phyloP scores from a whole-genome alignment of 179 eudicot species.

The Silene coronaria region DNA sequence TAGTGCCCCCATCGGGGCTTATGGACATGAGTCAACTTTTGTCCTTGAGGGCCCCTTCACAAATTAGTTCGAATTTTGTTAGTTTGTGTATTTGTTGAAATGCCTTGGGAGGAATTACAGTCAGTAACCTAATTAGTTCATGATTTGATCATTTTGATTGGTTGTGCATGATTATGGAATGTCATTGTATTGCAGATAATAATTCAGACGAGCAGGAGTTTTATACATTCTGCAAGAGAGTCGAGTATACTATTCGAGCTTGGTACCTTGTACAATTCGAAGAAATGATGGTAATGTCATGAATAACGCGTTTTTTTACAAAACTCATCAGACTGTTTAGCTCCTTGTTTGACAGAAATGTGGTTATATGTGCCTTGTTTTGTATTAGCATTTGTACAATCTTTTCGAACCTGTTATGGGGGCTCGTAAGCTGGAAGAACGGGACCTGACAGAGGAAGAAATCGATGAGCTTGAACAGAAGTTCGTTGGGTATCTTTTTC shows the following conservation, averaged over 20 bases:
- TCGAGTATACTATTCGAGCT: constrained; percentile 45
- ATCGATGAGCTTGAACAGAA: constrained; percentile 34
- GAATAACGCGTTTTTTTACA: not conserved
- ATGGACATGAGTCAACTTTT: too few species aligned
- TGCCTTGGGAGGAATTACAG: not conserved
- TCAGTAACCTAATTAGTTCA: not conserved
- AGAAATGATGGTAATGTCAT: constrained; percentile 36
- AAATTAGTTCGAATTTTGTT: not conserved
- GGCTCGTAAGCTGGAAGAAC: constrained; percentile 33
- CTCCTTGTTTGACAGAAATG: not conserved
- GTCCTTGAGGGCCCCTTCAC: too few species aligned
- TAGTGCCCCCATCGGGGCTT: too few species aligned
- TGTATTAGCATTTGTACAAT: constrained; percentile 29
- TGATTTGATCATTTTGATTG: not conserved
- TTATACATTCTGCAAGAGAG: constrained; percentile 32
- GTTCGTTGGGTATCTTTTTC: constrained; percentile 32
- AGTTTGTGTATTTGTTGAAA: not conserved
- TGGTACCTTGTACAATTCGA: constrained; percentile 39
- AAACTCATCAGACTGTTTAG: not conserved
- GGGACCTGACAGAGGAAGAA: constrained; percentile 27
- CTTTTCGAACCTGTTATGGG: constrained; percentile 39
- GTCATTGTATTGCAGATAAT: constrained; percentile 19
- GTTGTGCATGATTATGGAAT: not conserved
- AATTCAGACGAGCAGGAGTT: constrained; percentile 24
- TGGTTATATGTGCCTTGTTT: constrained; percentile 7